Conservation (phyloP, 495 filamentous ascomycete species). For the Hamigera avellanea region DNA sequence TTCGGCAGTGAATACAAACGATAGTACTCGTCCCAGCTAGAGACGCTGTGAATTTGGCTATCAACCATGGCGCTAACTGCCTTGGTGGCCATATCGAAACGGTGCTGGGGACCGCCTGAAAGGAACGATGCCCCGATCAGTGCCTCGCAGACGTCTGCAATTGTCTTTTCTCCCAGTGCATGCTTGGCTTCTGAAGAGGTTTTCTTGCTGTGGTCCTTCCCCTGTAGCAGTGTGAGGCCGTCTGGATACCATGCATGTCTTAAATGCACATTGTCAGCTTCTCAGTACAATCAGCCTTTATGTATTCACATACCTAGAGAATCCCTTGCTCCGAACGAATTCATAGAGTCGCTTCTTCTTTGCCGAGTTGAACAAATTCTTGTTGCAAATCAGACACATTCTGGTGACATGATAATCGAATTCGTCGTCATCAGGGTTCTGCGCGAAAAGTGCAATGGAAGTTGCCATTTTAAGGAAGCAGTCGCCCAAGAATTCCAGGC, state of each 20-base stretch:
- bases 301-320: constrained; percentile 46
- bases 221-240: constrained; percentile 51
- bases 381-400: constrained; percentile 88
- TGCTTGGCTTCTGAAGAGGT: constrained; percentile 45
- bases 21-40: constrained; percentile 60
- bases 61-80: constrained; percentile 71
- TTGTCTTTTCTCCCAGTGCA: constrained; percentile 71
- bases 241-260: constrained; percentile 67
- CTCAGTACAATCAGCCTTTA: neutral
- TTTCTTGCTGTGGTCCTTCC: constrained; percentile 46
- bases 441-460: constrained; percentile 68
- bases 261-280: constrained; percentile 1
- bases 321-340: constrained; percentile 72
- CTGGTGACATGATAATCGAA: constrained; percentile 81
- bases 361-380: constrained; percentile 73
- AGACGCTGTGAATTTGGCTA: constrained; percentile 53
- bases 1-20: constrained; percentile 55
- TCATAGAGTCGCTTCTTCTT: constrained; percentile 51
- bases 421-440: constrained; percentile 69
- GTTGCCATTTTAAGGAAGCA: constrained; percentile 94
- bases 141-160: constrained; percentile 96
- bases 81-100: constrained; percentile 70
- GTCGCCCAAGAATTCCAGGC: constrained; percentile 89
- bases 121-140: constrained; percentile 84
- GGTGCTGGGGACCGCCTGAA: constrained; percentile 40